Evolutionary conservation across 176 grass and related monocot genomes (phyloP).

Genomic region (Oropetium thomaeum): DNA sequence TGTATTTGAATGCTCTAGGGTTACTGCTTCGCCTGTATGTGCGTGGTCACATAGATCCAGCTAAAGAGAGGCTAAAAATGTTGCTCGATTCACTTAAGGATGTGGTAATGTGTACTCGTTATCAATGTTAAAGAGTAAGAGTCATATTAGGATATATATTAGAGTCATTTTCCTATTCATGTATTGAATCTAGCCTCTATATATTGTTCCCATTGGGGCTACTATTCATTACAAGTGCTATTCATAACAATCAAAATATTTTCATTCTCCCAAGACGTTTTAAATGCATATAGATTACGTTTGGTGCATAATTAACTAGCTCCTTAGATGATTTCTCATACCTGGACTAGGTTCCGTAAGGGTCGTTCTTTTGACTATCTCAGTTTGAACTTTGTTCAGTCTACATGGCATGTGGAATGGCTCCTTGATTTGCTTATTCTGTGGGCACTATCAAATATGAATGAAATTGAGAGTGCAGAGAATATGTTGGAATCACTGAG

Average conservation of each 20-base stretch:
- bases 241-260: too few species aligned
- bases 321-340: not conserved
- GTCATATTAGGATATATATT: too few species aligned
- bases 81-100: conserved; percentile 48
- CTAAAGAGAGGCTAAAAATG: conserved; percentile 41
- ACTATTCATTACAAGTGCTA: too few species aligned
- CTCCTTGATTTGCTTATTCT: conserved; percentile 65
- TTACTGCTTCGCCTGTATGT: conserved; percentile 61
- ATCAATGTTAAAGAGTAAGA: too few species aligned
- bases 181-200: too few species aligned
- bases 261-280: not conserved
- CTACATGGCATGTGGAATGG: conserved; percentile 65
- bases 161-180: too few species aligned
- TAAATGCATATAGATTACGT: not conserved
- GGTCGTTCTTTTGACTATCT: conserved; percentile 4
- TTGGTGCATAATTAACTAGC: not conserved
- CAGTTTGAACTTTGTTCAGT: conserved; percentile 37
- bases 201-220: too few species aligned
- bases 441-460: conserved; percentile 56
- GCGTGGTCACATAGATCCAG: conserved; percentile 33
- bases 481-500: conserved; percentile 56
- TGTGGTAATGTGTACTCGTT: conserved; percentile 30
- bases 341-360: conserved; percentile 10
- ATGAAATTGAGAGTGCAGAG: conserved; percentile 43
- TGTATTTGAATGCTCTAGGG: conserved; percentile 74